Base-by-base conservation (phyloP, 371 early-diverging fungal species). In the Choanephora cucurbitarum region DNA sequence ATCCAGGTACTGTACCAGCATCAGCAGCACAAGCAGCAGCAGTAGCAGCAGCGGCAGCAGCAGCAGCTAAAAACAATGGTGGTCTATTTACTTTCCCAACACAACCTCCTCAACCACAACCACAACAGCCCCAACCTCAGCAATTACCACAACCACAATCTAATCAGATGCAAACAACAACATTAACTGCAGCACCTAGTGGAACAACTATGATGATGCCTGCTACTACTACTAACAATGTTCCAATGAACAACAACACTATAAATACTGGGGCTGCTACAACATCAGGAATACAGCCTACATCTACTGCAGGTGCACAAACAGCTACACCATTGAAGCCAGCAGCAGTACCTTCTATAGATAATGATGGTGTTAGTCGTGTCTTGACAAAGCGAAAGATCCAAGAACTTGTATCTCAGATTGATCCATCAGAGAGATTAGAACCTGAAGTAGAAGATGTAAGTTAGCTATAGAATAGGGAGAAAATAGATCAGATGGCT, bases 371-470 rank as follows among this genome's bases (percentile, higher is more conserved):
- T n/a, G 62, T 60, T 5, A 52, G 64, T 10, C 65, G 71, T 39
- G 63, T 91, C 28, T 75, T 92, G 48, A 80, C 86, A 14, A 94
- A 92, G 70, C 83, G 94, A 48, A 92, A 91, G 70, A 82, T 96
- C 62, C 89, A 91, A 60, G 93, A 94, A 60, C 75, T 96, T 28
- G 91, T 94, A 10, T 82, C 83, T 34, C 91, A 94, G 63, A 87
- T 97, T 24, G 95, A 95, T 73, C 92, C 94, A 10, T 79, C 71
- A 5, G 91, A 92, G 60, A 77, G 90, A 47, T 69, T 96, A 46
- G 94, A 95, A 42, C 89, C 91, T 5, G 94, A 93, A 64, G 93
- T 94, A 15, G 93, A 95, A 69, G 90, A 95, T 57, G 91, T 95
- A 80, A 65, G 73, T 49, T n/a, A n/a, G n/a, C n/a, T n/a, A n/a